Base-by-base conservation (phyloP, 2,329 filamentous ascomycete species). In the Beauveria sp. region DNA sequence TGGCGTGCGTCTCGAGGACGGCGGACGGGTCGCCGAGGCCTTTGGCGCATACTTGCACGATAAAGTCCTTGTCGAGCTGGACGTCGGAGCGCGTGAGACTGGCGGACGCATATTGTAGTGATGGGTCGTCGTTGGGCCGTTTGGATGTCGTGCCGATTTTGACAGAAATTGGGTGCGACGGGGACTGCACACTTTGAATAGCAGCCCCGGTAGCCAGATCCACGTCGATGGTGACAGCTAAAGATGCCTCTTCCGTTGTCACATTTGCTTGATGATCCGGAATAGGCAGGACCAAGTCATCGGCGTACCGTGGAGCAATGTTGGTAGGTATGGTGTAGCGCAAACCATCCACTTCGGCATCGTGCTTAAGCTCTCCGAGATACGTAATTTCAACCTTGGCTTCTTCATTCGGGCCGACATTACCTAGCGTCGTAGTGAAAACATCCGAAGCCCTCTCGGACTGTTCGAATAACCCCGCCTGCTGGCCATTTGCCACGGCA, bases 311-410 rank as follows among this genome's bases (percentile, higher is more conserved):
- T 1, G 88, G 88, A 0, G 84, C 85, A 61, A 92, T 86, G 53
- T 72, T 74, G 1, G 82, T 88, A 0, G 88, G 89, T 5, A 92
- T 82, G 5, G 83, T 90, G 69, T 88, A 88, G 7, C 87, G 81
- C 28, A 88, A 76, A 6, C 87, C 87, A 67, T 91, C 86, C 3
- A 83, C 77, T 64, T 87, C 83, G 49, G 85, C 81, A 68, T 91
- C 88, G 66, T 90, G 86, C 73, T 89, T 89, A 60, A 91, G 77
- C 70, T 91, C 88, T 2, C 85, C 86, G 5, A 90, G 77, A 64
- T 89, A 90, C 0, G 78, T 83, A 61, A 91, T 83, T 12, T 87
- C 79, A 7, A 91, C 81, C 7, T 79, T 70, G 40, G 90, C 74
- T 40, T 76, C 79, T 18, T 81, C 80, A 0, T 78, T 79, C 0